Base-by-base conservation (phyloP, 768 basidiomycete genomes). In the Trametes cinnabarina region DNA sequence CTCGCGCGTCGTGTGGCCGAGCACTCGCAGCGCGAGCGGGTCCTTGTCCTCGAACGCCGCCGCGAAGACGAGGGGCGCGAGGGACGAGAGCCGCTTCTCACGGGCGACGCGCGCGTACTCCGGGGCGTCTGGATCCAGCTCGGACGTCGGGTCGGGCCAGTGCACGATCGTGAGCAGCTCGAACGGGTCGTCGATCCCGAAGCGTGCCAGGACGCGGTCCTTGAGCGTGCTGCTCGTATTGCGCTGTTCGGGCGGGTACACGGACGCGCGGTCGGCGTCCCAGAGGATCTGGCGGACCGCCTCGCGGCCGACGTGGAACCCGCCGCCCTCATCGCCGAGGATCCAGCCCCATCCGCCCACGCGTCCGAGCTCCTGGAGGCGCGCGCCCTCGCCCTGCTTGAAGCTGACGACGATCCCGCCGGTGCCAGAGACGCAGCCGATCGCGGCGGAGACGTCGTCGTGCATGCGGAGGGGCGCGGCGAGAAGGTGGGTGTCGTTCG, bases 291-390 rank as follows among this genome's bases (percentile, higher is more conserved):
- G 80, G 4, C 91, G 85, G 20, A 92, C 67, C 0, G 90, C 80
- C 66, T 90, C 88, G 35, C 88, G 78, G 6, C 92, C 92, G 57
- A 92, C 85, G 66, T 87, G 81, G 65, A 82, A 93, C 11, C 91
- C 91, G 20, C 89, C 85, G 11, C 92, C 92, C 68, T 92, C 90
- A 67, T 92, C 90, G 7, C 90, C 89, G 11, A 92, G 75, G 19
- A 92, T 84, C 88, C 89, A 91, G 0, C 90, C 90, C 87, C 87
- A 91, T 1, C 90, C 90, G 3, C 90, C 90, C 28, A 82, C 78
- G 7, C 90, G 79, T 1, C 84, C 88, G 40, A 90, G 78, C 64
- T 90, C 85, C 47, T 80, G 68, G 20, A 88, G 74, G n/a, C 61
- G 58, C 8, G 73, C 73, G 11, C 68, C 73, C 4, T 69, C 70